Evolutionary conservation across 331 rosid species (phyloP), one percentile per base, ranked within the genome.

Genomic region (Phaseolus coccineus): DNA sequence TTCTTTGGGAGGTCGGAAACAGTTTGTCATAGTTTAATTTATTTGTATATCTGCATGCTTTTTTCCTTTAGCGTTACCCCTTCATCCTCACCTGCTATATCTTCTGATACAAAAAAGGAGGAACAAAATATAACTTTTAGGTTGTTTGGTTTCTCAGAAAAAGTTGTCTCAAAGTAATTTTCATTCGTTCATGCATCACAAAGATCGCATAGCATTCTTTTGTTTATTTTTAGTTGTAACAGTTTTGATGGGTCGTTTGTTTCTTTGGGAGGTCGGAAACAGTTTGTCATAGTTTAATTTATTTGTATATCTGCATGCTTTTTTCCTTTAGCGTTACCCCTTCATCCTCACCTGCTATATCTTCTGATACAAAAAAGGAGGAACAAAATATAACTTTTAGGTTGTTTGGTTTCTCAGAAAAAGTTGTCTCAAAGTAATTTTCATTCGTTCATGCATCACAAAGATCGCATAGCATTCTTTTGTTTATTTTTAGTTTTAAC

Each of bases 171-270:
- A 8, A 42, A 42, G 47, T 42, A 42, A 8, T 48, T 24, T 16
- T 51, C 55, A 50, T 48, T 48, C 6, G 1, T 13, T 50, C 5
- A n/a, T 81, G 88, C 56, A 35, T 79, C 58, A 6, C 69, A 74
- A 57, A 68, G 63, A 62, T 66, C 47, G 31, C 77, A 71, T 69
- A 74, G 75, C 64, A 76, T 69, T 81, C 82, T 86, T 83, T 64
- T 40, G 8, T 74, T 47, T 65, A 47, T 31, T 61, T 59, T 35
- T 61, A 77, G 31, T 78, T 63, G 73, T 51, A 73, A 63, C 84
- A 87, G 84, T 86, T 84, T 90, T 90, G 87, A 56, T 40, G 62
- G 47, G 84, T 84, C 52, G 58, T 74, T 71, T 63, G 57, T 24
- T 75, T 62, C 39, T 35, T 35, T 35, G 6, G 40, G 71, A 53